A percentile compares a stretch with the other conserved stretches of the same genome.
Evolutionary conservation across 2,329 filamentous ascomycete genomes (phyloP).

Genomic region (Fusarium goolgardi): DNA sequence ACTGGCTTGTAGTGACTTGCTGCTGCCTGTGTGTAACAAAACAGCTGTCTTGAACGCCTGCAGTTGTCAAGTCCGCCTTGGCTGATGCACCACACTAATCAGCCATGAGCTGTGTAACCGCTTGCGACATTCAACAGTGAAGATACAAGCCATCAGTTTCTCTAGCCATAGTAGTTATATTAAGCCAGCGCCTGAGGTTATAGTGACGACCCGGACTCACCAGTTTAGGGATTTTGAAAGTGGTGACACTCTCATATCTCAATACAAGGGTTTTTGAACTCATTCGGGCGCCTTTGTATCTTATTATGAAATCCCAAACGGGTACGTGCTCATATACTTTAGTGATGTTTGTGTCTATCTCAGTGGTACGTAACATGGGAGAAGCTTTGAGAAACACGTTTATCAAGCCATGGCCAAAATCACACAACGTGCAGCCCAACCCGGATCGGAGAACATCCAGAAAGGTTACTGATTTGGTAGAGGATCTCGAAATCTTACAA

Average conservation of each 20-base stretch:
- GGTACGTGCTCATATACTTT: too few species aligned
- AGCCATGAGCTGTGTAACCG: neutral
- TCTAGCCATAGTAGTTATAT: accelerated
- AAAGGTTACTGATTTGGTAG: too few species aligned
- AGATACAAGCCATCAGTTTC: neutral
- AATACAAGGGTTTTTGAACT: neutral
- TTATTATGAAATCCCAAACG: too few species aligned
- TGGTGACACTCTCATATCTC: neutral
- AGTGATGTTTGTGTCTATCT: too few species aligned
- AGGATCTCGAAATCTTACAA: too few species aligned
- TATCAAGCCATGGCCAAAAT: too few species aligned
- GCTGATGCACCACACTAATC: neutral
- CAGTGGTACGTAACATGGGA: too few species aligned
- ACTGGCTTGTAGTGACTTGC: too few species aligned
- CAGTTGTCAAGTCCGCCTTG: neutral
- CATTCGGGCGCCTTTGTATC: neutral
- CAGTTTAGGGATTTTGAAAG: neutral
- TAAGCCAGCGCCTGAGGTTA: neutral
- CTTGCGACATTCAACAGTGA: neutral
- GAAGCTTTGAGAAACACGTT: too few species aligned
- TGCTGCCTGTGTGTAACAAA: neutral
- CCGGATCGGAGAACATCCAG: too few species aligned
- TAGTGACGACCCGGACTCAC: neutral
- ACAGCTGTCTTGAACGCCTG: neutral
- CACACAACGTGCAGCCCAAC: too few species aligned